These are phyloP conservation scores for Persicaria maculosa DNA, from an alignment of 148 eudicot species.

Conservation along the genomic window DNA sequence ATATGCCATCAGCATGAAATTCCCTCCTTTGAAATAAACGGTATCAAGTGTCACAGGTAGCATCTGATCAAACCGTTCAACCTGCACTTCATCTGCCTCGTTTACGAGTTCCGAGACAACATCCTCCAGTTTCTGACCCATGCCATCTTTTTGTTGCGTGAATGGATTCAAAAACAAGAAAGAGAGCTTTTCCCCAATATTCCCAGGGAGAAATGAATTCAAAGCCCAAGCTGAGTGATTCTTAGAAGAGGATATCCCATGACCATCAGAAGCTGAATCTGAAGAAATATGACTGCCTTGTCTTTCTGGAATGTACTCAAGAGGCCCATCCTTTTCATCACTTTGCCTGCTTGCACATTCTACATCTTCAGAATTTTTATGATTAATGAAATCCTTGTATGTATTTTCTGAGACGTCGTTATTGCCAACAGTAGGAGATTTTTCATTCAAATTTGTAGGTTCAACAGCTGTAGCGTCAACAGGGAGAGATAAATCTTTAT, in stretches of 20 bases:
- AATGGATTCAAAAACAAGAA: conserved; percentile 41
- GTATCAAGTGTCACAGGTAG: conserved; percentile 81
- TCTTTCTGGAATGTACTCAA: conserved; percentile 21
- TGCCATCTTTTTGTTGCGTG: conserved; percentile 40
- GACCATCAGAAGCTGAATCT: conserved; percentile 24
- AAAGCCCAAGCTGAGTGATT: conserved; percentile 17
- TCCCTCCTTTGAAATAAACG: conserved; percentile 79
- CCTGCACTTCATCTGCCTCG: conserved; percentile 38
- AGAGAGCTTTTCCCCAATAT: conserved; percentile 36
- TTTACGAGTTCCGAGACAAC: conserved; percentile 56
- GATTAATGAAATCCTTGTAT: conserved; percentile 14
- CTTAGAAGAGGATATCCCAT: conserved; percentile 22
- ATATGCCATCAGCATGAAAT: conserved; percentile 84
- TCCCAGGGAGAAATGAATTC: conserved; percentile 23
- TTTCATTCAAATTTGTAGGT: conserved; percentile 19
- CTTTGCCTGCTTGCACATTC: conserved; percentile 11
- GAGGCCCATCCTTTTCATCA: conserved; percentile 20
- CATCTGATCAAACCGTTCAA: conserved; percentile 49
- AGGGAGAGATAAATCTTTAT: conserved; percentile 25
- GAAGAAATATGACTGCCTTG: conserved; percentile 24
- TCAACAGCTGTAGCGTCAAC: conserved; percentile 22
- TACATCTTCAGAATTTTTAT: conserved; percentile 20
- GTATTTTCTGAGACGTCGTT: conserved; percentile 19
- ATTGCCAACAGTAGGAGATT: conserved; percentile 11
- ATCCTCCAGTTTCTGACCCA: conserved; percentile 48